Percentiles rank a stretch among this genome's conserved stretches.
These are phyloP conservation scores for Agrocybe chaxingu DNA, from an alignment of 768 basidiomycete genomes.

Conservation along the genomic window DNA sequence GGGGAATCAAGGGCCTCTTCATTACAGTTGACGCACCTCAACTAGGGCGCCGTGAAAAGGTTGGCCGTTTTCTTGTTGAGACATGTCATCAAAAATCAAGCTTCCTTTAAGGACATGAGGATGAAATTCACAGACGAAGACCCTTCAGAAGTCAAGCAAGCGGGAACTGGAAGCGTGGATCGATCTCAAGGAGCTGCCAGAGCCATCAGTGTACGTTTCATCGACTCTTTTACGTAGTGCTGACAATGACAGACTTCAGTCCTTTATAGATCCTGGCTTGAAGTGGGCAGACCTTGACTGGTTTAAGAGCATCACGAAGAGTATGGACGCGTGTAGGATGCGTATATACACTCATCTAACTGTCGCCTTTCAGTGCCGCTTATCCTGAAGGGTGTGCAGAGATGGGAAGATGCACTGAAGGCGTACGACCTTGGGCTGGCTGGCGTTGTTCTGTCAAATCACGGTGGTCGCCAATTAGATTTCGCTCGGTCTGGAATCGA, in stretches of 20 bases:
- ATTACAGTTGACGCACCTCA: constrained; percentile 99
- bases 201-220: constrained; percentile 61
- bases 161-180: constrained; percentile 59
- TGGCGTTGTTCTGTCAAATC: constrained; percentile 85
- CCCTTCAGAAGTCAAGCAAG: constrained; percentile 51
- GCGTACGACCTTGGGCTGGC: constrained; percentile 76
- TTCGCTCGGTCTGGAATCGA: constrained; percentile 87
- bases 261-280: constrained; percentile 92
- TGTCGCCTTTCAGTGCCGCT: constrained; percentile 64
- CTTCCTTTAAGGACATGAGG: constrained; percentile 77
- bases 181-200: constrained; percentile 90
- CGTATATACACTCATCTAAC: constrained; percentile 26
- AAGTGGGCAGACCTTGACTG: constrained; percentile 84
- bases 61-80: constrained; percentile 68
- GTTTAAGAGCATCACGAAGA: constrained; percentile 77
- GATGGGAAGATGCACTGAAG: constrained; percentile 85
- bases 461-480: constrained; percentile 77
- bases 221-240: not conserved
- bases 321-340: constrained; percentile 30
- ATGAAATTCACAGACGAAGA: constrained; percentile 90
- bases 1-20: constrained; percentile 91
- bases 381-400: constrained; percentile 86
- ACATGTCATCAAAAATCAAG: constrained; percentile 73
- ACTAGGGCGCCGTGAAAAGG: constrained; percentile 89
- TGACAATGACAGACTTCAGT: constrained; percentile 35